Percentiles rank a stretch among this genome's conserved stretches.
Evolutionary conservation across 2,329 filamentous ascomycete species (phyloP).

Genomic region (Teratosphaeria gauchensis): DNA sequence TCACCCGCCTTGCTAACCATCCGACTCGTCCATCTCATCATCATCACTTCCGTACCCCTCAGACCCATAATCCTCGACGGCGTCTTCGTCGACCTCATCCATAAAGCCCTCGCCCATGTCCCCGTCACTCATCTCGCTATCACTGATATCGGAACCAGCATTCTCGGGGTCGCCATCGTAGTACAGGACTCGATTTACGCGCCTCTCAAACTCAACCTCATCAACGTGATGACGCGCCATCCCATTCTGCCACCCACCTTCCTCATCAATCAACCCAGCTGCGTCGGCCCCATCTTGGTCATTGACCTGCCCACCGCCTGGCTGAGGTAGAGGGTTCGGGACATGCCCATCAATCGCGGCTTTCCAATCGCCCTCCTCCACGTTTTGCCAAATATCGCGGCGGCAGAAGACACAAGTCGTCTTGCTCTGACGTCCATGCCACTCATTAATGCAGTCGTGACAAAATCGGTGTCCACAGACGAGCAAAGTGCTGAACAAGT

Average conservation of each 20-base stretch:
- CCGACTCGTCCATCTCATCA: background rate
- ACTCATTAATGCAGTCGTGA: background rate
- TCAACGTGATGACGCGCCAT: background rate
- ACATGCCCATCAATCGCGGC: background rate
- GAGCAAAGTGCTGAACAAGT: background rate
- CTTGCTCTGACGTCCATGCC: background rate
- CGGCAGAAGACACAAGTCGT: background rate
- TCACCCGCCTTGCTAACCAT: background rate
- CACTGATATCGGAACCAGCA: background rate
- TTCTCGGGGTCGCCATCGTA: background rate
- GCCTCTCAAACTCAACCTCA: background rate
- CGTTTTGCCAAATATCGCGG: background rate
- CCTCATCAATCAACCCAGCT: background rate
- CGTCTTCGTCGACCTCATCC: background rate
- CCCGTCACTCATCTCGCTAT: background rate
- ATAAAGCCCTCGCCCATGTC: background rate
- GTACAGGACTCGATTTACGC: background rate
- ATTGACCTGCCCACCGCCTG: background rate
- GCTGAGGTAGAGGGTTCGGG: background rate
- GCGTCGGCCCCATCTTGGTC: background rate
- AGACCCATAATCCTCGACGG: background rate
- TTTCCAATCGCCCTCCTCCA: background rate
- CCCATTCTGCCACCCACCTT: background rate
- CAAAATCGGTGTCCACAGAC: background rate
- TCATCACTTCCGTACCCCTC: background rate